phyloP scores from a whole-genome alignment of 345 rosid species.

The Boechera retrofracta region DNA sequence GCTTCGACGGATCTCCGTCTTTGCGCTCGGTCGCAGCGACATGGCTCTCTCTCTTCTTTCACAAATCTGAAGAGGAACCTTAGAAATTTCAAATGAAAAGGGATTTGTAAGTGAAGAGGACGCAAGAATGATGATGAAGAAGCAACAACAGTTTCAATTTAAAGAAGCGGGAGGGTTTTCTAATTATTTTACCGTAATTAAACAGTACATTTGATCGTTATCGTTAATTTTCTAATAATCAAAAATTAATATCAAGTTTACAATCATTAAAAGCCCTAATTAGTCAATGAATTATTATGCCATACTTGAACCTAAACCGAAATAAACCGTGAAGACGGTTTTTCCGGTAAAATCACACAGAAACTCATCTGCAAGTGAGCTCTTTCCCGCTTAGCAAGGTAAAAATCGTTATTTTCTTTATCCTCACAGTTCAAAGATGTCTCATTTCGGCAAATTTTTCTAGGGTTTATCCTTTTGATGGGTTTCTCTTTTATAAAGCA shows the following conservation, averaged over 20 bases:
- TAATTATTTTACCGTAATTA: background rate
- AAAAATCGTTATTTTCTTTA: background rate
- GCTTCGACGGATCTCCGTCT: constrained; percentile 35
- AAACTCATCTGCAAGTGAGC: background rate
- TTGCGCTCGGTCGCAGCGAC: constrained; percentile 45
- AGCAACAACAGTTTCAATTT: background rate
- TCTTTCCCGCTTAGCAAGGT: background rate
- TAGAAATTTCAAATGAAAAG: background rate
- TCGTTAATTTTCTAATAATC: no score
- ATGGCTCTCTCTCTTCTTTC: constrained; percentile 5
- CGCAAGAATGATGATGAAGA: background rate
- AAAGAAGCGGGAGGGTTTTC: constrained; percentile 1
- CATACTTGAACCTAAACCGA: background rate
- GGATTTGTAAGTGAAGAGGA: background rate
- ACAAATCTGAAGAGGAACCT: background rate
- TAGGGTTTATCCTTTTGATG: background rate
- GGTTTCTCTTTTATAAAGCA: no score
- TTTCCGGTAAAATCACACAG: background rate
- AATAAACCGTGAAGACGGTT: background rate
- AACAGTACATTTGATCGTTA: background rate
- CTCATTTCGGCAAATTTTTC: background rate
- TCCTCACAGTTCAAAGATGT: background rate
- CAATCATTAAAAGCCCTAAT: no score
- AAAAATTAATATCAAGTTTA: no score
- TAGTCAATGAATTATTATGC: no score